These are phyloP conservation scores for Sarocladiaceae sp. DNA, from an alignment of 2,329 filamentous ascomycete genomes.

Conservation along the genomic window DNA sequence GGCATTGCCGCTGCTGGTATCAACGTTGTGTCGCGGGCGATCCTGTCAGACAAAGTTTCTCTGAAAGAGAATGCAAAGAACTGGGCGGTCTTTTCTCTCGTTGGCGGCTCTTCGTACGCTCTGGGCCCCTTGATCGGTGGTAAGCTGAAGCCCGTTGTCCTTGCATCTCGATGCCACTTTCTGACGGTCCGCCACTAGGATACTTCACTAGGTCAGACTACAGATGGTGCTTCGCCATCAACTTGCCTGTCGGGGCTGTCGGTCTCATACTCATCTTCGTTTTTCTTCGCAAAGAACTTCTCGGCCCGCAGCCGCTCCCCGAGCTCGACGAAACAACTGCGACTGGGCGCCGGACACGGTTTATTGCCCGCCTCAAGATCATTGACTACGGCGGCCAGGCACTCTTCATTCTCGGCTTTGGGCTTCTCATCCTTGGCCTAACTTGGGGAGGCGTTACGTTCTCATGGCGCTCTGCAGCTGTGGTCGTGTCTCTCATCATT, in stretches of 20 bases:
- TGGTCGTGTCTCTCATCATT: constrained; percentile 38
- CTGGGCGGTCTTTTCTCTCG: constrained; percentile 54
- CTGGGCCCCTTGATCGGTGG: constrained; percentile 57
- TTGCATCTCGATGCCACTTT: constrained; percentile 11
- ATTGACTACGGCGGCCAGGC: constrained; percentile 50
- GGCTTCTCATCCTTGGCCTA: constrained; percentile 42
- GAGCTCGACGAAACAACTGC: constrained; percentile 35
- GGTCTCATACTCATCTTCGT: constrained; percentile 49
- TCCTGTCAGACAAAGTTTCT: constrained; percentile 60
- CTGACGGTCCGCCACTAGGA: constrained; percentile 16
- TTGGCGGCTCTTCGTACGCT: constrained; percentile 53
- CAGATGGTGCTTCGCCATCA: constrained; percentile 63
- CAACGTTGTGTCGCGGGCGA: constrained; percentile 52
- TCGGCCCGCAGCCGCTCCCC: constrained; percentile 43
- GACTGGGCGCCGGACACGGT: constrained; percentile 22
- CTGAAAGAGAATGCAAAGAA: constrained; percentile 56
- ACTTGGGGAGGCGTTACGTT: constrained; percentile 47
- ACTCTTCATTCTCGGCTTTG: constrained; percentile 49
- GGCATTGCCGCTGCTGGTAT: constrained; percentile 57
- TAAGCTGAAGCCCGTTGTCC: constrained; percentile 9
- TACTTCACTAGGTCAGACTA: constrained; percentile 50
- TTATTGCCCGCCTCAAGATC: constrained; percentile 43
- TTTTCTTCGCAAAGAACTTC: constrained; percentile 51
- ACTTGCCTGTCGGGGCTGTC: constrained; percentile 47
- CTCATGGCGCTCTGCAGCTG: constrained; percentile 38